Evolutionary conservation across 441 rosid genomes (phyloP), one percentile per base, ranked within the genome.

Genomic region (Gossypium gossypioides): DNA sequence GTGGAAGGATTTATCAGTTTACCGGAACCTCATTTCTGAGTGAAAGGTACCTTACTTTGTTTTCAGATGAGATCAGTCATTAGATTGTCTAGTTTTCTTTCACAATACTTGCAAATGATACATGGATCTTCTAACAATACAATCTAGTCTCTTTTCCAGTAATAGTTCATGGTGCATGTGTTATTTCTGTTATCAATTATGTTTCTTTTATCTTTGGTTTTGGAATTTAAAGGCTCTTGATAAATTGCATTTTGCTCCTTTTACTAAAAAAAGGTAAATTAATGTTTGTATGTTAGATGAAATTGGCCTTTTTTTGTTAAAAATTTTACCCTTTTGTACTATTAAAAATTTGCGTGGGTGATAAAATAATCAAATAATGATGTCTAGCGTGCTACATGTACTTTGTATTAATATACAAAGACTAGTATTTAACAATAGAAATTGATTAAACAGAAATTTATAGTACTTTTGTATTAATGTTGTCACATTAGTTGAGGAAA

Each of bases 1-100:
- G 81, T 79, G 51, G 63, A 76, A 74, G 78, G 66, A 62, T 69
- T 72, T 73, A 69, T 76, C 40, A 16, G 52, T 80, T 74, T 72
- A 62, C 73, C 37, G 6, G 6, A 15, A 0, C 61, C 25, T 63
- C 75, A 62, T 66, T 70, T 44, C 19, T 57, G 58, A 64, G 50
- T 55, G 48, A 32, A 59, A 29, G 24, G 52, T 37, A 15, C 10
- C 74, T 21, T 57, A 10, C 51, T 22, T 13, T 25, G 32, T 21
- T 27, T 8, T 60, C 68, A 46, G 25, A 48, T 59, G 46, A 54
- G 18, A 69, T 69, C 10, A 69, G 15, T n/a, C 50, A 67, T 67
- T 67, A 67, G 44, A 25, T 50, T 68, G 59, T 27, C 59, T 50
- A 25, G 51, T 68, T 67, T 15, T 50, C 25, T 51, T 2, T 68